Conservation (phyloP, 495 filamentous ascomycete genomes). For the Xylaria venustula region DNA sequence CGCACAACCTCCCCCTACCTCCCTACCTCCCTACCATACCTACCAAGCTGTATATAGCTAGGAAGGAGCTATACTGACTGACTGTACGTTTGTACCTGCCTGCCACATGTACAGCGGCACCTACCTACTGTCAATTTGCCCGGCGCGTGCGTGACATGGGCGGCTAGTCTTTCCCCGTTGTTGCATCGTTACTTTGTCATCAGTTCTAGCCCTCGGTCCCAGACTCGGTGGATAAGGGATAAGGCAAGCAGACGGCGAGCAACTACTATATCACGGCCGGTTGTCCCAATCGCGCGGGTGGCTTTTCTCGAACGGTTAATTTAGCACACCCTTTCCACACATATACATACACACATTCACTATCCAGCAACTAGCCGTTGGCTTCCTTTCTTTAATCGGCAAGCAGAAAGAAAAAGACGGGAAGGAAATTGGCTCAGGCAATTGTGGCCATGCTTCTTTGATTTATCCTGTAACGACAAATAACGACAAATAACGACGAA, state of each 20-base stretch:
- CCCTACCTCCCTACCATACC: too few relatives aligned
- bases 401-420: neutral
- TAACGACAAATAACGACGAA: too few relatives aligned
- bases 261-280: constrained; percentile 6
- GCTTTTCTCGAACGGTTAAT: too few relatives aligned
- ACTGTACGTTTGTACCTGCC: too few relatives aligned
- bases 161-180: neutral
- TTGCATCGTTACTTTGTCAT: neutral
- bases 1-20: too few relatives aligned
- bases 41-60: too few relatives aligned
- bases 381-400: neutral
- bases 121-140: too few relatives aligned
- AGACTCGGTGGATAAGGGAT: neutral
- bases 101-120: too few relatives aligned
- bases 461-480: too few relatives aligned
- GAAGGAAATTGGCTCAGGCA: neutral
- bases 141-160: neutral
- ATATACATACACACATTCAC: neutral
- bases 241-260: neutral
- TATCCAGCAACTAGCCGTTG: neutral
- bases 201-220: neutral
- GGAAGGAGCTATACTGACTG: too few relatives aligned
- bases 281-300: neutral
- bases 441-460: neutral
- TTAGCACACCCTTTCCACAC: too few relatives aligned